Base-by-base conservation (phyloP, 345 rosid genomes). In the Aquilaria yunnanensis region DNA sequence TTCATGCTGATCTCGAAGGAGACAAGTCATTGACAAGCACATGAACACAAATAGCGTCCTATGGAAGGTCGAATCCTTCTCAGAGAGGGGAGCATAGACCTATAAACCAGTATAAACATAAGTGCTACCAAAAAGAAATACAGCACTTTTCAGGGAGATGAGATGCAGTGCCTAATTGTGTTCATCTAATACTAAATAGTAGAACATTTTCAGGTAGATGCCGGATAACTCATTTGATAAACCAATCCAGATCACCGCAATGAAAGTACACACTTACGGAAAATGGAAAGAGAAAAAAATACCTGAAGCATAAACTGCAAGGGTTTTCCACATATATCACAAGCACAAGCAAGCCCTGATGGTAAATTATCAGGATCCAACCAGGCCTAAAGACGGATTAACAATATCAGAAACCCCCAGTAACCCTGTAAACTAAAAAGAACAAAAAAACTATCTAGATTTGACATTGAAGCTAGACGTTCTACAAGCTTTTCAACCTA, bases 231-330 rank as follows among this genome's bases (percentile, higher is more conserved):
- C 23, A 23, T 23, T 23, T 23, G 23, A 23, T 23, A 23, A 23
- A 23, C 23, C 23, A 23, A 23, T 23, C 23, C 23, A 23, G 23
- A 23, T 23, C 23, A 23, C 23, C 23, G 23, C 23, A 37, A 37
- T 9, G 8, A 37, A 37, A 5, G 43, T 9, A 37, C 8, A 37
- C 1, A 9, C 43, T 37, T 5, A 9, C 8, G 2, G 43, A 37
- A 4, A 9, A 37, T 3, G 5, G 43, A 32, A 14, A n/a, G 34
- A 47, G 16, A 59, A 60, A 4, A 12, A 14, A 10, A 14, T n/a
- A 94, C 99, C 85, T 94, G 99, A 64, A 90, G 84, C 64, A 90
- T 64, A 75, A 94, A 94, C 47, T 90, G 92, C 60, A 88, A 53
- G n/a, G 95, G 96, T 37, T 85, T 77, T 72, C 84, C 92, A 64